phyloP scores from a whole-genome alignment of 805 yeast genomes.

The Nakazawaea peltata region DNA sequence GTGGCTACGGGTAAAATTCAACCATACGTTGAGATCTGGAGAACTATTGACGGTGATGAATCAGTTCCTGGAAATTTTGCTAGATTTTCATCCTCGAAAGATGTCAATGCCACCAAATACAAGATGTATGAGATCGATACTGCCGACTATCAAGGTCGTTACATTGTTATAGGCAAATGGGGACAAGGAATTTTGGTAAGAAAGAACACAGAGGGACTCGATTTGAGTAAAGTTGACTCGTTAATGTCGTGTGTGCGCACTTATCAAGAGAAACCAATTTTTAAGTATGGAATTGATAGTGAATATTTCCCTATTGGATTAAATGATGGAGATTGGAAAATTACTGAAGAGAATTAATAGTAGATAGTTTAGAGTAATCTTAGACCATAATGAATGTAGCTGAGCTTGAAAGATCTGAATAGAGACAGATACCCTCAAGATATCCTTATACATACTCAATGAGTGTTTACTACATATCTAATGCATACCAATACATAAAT shows the following conservation, averaged over 20 bases:
- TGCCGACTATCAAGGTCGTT: constrained; percentile 30
- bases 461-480: too few species aligned
- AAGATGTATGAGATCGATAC: constrained; percentile 20
- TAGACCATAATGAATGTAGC: neutral
- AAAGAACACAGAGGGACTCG: neutral
- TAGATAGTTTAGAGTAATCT: neutral
- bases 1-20: constrained; percentile 32
- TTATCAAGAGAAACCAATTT: neutral
- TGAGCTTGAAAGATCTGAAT: too few species aligned
- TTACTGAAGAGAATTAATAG: constrained; percentile 2
- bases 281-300: constrained; percentile 6
- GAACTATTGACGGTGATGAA: constrained; percentile 33
- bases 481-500: too few species aligned
- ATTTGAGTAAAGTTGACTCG: neutral
- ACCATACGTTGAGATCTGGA: constrained; percentile 48
- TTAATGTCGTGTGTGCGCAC: constrained; percentile 8
- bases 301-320: constrained; percentile 5
- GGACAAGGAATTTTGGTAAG: constrained; percentile 34
- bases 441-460: too few species aligned
- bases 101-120: constrained; percentile 11
- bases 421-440: too few species aligned
- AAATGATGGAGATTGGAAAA: constrained; percentile 1
- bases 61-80: constrained; percentile 20
- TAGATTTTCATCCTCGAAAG: constrained; percentile 4
- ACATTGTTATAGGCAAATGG: constrained; percentile 44